A percentile compares a stretch with the other conserved stretches of the same genome.
phyloP scores from a whole-genome alignment of 345 rosid species.

The Brassica nigra region DNA sequence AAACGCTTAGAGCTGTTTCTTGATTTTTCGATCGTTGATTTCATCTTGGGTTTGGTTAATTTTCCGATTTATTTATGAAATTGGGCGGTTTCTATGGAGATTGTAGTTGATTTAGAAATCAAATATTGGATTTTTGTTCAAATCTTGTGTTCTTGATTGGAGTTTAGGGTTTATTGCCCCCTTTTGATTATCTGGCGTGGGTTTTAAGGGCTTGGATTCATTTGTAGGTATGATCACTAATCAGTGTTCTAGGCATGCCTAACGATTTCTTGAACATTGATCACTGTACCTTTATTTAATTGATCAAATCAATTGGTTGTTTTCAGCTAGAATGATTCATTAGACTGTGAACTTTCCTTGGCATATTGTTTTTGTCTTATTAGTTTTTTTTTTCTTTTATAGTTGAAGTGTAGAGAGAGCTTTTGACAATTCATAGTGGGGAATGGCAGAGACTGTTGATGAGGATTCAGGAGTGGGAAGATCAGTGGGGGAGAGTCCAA shows the following conservation, averaged over 20 bases:
- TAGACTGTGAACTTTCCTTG: neutral
- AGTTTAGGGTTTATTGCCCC: slow-evolving; percentile 48
- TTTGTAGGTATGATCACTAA: too few species aligned
- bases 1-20: slow-evolving; percentile 26
- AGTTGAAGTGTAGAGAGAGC: slow-evolving; percentile 13
- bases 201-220: slow-evolving; percentile 25
- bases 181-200: slow-evolving; percentile 17
- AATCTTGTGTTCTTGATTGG: neutral
- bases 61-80: slow-evolving; percentile 5
- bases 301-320: neutral
- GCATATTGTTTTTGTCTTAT: neutral
- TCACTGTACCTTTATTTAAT: too few species aligned
- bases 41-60: slow-evolving; percentile 30
- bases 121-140: slow-evolving; percentile 14
- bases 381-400: neutral
- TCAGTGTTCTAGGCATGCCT: too few species aligned
- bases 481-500: slow-evolving; percentile 65
- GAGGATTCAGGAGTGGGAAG: slow-evolving; percentile 80
- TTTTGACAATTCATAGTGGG: neutral
- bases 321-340: neutral
- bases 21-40: slow-evolving; percentile 14
- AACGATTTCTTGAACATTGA: too few species aligned
- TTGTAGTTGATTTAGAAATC: slow-evolving; percentile 11
- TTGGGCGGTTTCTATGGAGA: slow-evolving; percentile 6
- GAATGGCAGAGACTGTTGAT: slow-evolving; percentile 66